Evolutionary conservation across 2,329 filamentous ascomycete genomes (phyloP), one percentile per base, ranked within the genome.

Genomic region (Thielaviopsis musarum): DNA sequence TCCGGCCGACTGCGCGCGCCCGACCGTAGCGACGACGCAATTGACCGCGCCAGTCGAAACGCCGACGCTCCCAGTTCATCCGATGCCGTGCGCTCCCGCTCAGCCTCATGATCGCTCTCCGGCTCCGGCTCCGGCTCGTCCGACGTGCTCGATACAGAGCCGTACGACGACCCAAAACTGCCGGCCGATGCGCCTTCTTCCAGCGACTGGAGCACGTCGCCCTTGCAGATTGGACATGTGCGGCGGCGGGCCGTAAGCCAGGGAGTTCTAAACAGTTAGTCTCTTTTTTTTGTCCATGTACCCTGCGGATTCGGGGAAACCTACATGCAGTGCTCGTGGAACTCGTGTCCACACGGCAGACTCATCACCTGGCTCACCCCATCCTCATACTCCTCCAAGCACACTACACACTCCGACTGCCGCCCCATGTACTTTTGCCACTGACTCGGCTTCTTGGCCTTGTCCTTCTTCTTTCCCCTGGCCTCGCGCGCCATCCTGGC

Each of bases 201-300:
- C 64, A 89, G 70, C 9, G 80, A 83, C 30, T 80, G 75, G 17
- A 98, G 91, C 41, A 98, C 93, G 68, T 98, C 93, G 55, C 91
- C 90, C 74, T 98, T 98, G 75, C 93, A 98, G 62, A 98, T 97
- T 0, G 93, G 93, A 67, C 93, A 98, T n/a, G 93, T 98, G 63
- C 93, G 85, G 64, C 93, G 86, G 55, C 91, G 84, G 17, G 91
- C 97, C 0, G 91, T 96, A 57, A 98, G 76, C 93, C 93, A 98
- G 1, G 93, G 93, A 4, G 93, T 97, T 68, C 90, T 95, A 30
- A 55, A 52, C 13, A 22, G 63, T 66, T 66, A 66, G 68, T 63
- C 19, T 30, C 52, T 57, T 38, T 34, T 56, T 61, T 26, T n/a
- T n/a, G n/a, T n/a, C n/a, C n/a, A n/a, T n/a, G 59, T 53, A 58